Conservation (phyloP, 768 basidiomycete species). For the Podaxis sp. region DNA sequence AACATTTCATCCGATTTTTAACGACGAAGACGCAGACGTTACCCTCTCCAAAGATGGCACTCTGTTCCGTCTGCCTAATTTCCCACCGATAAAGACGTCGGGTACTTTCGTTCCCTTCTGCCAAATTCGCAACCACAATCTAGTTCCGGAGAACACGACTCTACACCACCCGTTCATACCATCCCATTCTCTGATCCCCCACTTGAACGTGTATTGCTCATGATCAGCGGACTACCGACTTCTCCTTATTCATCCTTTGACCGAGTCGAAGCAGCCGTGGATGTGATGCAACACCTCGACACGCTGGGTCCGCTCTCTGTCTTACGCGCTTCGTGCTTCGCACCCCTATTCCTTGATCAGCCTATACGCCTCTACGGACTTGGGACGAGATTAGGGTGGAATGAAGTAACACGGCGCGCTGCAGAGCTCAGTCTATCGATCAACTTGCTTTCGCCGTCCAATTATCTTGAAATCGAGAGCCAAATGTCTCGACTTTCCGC, state of each 20-base stretch:
- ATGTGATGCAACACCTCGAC: conserved; percentile 47
- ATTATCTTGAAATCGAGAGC: conserved; percentile 30
- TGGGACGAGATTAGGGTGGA: conserved; percentile 44
- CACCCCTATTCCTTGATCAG: conserved; percentile 40
- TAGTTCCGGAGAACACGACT: background rate
- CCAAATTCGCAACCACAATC: background rate
- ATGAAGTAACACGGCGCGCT: conserved; percentile 41
- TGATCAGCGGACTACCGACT: conserved; percentile 41
- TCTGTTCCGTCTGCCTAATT: background rate
- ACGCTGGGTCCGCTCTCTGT: conserved; percentile 42
- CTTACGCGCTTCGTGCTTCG: conserved; percentile 40
- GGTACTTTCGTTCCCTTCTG: background rate
- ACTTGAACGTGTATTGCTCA: conserved; percentile 29
- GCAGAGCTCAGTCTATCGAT: conserved; percentile 40
- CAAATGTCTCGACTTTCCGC: conserved; percentile 36
- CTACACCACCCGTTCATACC: background rate
- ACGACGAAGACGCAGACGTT: background rate
- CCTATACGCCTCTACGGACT: conserved; percentile 51
- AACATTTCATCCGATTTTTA: background rate
- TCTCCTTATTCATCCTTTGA: conserved; percentile 41
- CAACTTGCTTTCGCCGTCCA: conserved; percentile 26
- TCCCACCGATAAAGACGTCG: background rate
- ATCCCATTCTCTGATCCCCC: background rate
- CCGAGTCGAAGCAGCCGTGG: conserved; percentile 36
- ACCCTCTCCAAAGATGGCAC: background rate